These are phyloP conservation scores for Colletotrichum somersetense DNA, from an alignment of 2,329 filamentous ascomycete species.

Conservation along the genomic window DNA sequence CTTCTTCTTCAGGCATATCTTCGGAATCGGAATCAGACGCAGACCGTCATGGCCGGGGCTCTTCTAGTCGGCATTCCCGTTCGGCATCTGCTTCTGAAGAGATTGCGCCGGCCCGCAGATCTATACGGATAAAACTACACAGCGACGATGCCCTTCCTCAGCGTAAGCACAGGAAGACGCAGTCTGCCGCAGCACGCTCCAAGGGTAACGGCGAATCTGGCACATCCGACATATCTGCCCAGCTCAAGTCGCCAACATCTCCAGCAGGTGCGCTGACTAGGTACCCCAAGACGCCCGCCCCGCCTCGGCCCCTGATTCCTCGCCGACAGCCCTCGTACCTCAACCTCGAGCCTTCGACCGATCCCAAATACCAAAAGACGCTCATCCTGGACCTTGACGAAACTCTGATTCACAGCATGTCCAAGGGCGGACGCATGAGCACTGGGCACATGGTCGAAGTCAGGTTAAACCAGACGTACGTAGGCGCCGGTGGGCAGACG, in stretches of 20 bases:
- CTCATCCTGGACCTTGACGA: constrained; percentile 96
- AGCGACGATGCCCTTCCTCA: constrained; percentile 81
- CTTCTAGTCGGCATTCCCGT: constrained; percentile 65
- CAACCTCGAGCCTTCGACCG: constrained; percentile 65
- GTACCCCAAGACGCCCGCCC: constrained; percentile 90
- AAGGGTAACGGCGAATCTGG: constrained; percentile 55
- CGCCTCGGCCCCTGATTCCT: constrained; percentile 90
- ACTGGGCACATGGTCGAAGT: constrained; percentile 99
- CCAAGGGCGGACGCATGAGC: constrained; percentile 94
- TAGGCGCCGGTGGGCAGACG: constrained; percentile 75
- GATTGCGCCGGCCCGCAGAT: constrained; percentile 76
- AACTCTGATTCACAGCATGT: constrained; percentile 97
- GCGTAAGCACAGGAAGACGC: constrained; percentile 76
- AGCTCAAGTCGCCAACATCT: constrained; percentile 94
- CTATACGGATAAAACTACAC: constrained; percentile 91
- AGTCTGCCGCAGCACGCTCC: constrained; percentile 60
- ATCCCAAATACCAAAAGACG: constrained; percentile 82
- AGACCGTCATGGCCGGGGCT: constrained; percentile 50
- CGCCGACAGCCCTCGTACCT: constrained; percentile 90
- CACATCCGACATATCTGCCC: constrained; percentile 74
- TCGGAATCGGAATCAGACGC: constrained; percentile 79
- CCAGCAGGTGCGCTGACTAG: constrained; percentile 82
- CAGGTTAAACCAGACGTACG: constrained; percentile 79
- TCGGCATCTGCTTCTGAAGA: constrained; percentile 77
- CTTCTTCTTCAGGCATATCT: constrained; percentile 73